Percentiles rank a stretch among this genome's conserved stretches.
phyloP scores from a whole-genome alignment of 2,329 filamentous ascomycete genomes.

The Diplodia seriata region DNA sequence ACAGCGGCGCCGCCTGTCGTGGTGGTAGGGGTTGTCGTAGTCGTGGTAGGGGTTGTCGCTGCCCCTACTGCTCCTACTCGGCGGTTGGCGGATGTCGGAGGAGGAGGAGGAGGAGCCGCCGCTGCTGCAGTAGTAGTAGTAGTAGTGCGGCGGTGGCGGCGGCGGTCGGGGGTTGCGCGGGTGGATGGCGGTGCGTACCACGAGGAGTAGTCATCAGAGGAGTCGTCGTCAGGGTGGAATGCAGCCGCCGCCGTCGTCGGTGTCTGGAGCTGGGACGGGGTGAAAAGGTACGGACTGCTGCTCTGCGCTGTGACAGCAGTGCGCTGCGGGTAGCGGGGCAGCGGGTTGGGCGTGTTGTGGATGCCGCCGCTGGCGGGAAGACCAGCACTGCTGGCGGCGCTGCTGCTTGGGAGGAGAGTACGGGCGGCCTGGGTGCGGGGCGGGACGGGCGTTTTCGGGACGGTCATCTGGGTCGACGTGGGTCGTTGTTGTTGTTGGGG shows the following conservation, averaged over 20 bases:
- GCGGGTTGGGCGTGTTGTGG: slow-evolving; percentile 25
- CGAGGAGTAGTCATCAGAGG: neutral
- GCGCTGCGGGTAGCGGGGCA: slow-evolving; percentile 1
- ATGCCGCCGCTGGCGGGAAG: neutral
- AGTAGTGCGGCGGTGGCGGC: too few relatives aligned
- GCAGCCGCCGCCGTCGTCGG: neutral
- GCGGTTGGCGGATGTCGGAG: too few relatives aligned
- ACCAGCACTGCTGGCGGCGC: slow-evolving; percentile 1
- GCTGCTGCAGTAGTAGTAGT: too few relatives aligned
- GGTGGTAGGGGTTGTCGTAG: neutral
- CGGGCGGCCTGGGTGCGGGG: neutral
- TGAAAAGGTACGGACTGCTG: neutral
- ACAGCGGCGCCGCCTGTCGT: too few relatives aligned
- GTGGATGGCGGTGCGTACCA: neutral
- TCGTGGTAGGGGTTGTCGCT: too few relatives aligned
- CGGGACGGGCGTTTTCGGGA: neutral
- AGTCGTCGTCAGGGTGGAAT: neutral
- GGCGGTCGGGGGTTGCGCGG: too few relatives aligned
- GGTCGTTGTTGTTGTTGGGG: neutral
- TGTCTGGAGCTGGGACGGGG: neutral
- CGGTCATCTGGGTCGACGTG: neutral
- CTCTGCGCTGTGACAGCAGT: too few relatives aligned
- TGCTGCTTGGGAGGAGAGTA: slow-evolving; percentile 3
- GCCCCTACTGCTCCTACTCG: too few relatives aligned
- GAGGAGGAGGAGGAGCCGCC: too few relatives aligned